Percentiles rank a stretch among this genome's conserved stretches.
These are phyloP conservation scores for Amaranthus tricolor DNA, from an alignment of 179 eudicot species.

Conservation along the genomic window DNA sequence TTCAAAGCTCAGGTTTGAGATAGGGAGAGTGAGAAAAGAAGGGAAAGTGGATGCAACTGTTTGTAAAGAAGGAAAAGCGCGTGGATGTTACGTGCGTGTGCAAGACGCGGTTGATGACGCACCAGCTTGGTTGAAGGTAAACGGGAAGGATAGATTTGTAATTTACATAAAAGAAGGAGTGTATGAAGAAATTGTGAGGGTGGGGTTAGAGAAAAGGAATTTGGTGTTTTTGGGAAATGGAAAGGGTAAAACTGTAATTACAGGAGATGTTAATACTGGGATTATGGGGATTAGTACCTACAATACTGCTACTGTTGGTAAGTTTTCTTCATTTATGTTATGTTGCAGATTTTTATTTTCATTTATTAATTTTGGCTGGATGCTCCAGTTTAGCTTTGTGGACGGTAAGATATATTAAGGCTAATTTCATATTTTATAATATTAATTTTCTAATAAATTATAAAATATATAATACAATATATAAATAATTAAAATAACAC, in stretches of 20 bases:
- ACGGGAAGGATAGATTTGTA: slow-evolving; percentile 42
- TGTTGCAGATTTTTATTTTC: no score
- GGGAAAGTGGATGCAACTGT: slow-evolving; percentile 53
- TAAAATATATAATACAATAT: no score
- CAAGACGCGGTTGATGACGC: slow-evolving; percentile 79
- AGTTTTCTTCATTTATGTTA: slow-evolving; percentile 9
- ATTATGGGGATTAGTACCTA: slow-evolving; percentile 61
- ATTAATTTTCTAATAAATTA: no score
- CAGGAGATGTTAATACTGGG: slow-evolving; percentile 62
- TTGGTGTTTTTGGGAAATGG: slow-evolving; percentile 86
- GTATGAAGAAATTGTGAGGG: slow-evolving; percentile 76
- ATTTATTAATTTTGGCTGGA: background rate
- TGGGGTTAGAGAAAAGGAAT: slow-evolving; percentile 67
- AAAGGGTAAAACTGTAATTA: slow-evolving; percentile 79
- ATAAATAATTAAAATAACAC: no score
- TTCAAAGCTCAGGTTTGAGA: slow-evolving; percentile 25
- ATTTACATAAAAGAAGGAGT: slow-evolving; percentile 67
- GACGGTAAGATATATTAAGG: background rate
- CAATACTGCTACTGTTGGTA: slow-evolving; percentile 84
- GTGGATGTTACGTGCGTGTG: slow-evolving; percentile 49
- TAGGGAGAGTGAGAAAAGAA: slow-evolving; percentile 11
- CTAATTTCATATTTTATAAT: no score
- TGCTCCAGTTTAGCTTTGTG: background rate
- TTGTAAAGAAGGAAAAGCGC: slow-evolving; percentile 48
- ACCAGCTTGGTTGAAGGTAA: slow-evolving; percentile 33